A percentile compares a stretch with the other conserved stretches of the same genome.
Conservation (phyloP, 345 rosid genomes). For the Atalantia buxifolia region DNA sequence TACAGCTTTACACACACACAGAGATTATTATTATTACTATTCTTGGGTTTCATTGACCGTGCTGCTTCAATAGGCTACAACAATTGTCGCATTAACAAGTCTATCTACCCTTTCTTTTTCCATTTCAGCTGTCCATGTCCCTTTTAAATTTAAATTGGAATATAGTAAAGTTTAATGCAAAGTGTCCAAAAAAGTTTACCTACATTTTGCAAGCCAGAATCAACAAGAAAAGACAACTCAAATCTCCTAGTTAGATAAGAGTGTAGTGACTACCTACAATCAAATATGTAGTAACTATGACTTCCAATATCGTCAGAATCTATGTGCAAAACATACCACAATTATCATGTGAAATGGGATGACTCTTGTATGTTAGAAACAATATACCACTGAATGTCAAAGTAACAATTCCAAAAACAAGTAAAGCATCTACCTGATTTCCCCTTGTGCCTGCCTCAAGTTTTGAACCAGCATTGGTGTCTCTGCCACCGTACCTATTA, state of each 20-base stretch:
- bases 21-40: no score
- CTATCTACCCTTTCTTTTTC: background rate
- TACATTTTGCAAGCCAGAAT: background rate
- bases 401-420: background rate
- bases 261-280: background rate
- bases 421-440: conserved; percentile 41
- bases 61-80: background rate
- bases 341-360: background rate
- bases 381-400: background rate
- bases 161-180: background rate
- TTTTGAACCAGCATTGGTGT: conserved; percentile 39
- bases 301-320: background rate
- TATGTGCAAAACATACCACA: background rate
- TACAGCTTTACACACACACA: background rate
- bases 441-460: conserved; percentile 38
- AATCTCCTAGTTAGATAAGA: background rate
- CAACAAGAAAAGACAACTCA: background rate
- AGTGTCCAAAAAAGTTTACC: background rate
- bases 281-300: background rate
- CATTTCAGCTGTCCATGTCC: background rate
- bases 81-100: background rate
- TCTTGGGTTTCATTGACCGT: background rate
- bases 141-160: background rate
- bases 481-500: conserved; percentile 42
- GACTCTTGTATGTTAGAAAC: background rate